phyloP scores from a whole-genome alignment of 148 eudicot species.

The Bassia scoparia region DNA sequence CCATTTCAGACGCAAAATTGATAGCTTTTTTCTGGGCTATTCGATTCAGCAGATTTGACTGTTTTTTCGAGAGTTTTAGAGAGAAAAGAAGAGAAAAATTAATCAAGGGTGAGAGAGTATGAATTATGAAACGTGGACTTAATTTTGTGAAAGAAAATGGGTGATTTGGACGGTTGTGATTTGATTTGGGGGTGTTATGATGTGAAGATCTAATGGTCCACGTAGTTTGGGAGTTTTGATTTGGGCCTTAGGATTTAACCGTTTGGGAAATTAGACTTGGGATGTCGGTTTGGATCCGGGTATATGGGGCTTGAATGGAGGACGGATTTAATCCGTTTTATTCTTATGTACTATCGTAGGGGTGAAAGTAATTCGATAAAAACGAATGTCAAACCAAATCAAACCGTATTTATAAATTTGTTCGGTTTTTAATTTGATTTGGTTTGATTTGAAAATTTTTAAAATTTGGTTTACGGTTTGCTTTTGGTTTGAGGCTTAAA shows the following conservation, averaged over 20 bases:
- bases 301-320: too few species aligned
- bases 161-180: constrained; percentile 11
- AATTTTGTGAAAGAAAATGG: neutral
- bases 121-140: constrained; percentile 11
- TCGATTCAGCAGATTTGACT: constrained; percentile 23
- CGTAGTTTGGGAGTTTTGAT: neutral
- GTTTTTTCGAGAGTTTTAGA: constrained; percentile 9
- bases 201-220: constrained; percentile 21
- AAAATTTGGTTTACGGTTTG: too few species aligned
- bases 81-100: neutral
- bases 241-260: neutral
- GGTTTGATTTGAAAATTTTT: too few species aligned
- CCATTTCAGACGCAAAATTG: constrained; percentile 23
- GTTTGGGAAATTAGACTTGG: neutral
- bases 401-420: too few species aligned
- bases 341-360: too few species aligned
- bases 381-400: too few species aligned
- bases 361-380: too few species aligned
- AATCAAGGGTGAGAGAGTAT: constrained; percentile 16
- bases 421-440: too few species aligned
- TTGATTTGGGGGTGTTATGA: neutral
- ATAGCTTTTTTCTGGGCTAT: neutral
- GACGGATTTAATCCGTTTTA: too few species aligned
- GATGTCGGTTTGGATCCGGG: neutral
- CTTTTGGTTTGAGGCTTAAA: too few species aligned